Conservation (phyloP, 768 basidiomycete species). For the Amylocystis lapponica region DNA sequence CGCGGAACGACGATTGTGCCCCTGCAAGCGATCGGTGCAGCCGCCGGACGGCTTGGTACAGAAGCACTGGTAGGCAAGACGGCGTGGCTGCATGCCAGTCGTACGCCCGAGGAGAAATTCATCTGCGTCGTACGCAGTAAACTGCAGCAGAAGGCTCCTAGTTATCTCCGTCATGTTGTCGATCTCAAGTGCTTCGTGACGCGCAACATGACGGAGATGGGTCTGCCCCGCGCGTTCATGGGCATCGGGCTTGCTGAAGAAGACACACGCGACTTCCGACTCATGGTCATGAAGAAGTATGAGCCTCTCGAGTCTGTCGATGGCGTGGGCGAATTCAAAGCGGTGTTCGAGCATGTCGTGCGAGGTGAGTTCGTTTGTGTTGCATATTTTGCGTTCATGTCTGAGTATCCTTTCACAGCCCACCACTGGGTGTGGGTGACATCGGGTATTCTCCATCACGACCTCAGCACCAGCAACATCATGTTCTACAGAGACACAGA, state of each 20-base stretch:
- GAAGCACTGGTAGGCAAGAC: slow-evolving; percentile 5
- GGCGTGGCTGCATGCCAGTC: slow-evolving; percentile 1
- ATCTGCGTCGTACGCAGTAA: background rate
- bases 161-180: background rate
- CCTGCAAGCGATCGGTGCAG: background rate
- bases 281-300: slow-evolving; percentile 1
- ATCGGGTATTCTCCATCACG: slow-evolving; percentile 10
- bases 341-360: slow-evolving; percentile 1
- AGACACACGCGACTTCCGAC: background rate
- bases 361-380: background rate
- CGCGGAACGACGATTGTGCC: background rate
- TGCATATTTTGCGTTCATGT: background rate
- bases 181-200: slow-evolving; percentile 1
- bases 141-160: background rate
- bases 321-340: background rate
- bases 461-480: slow-evolving; percentile 14
- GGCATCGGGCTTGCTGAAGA: background rate
- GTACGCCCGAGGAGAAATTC: background rate
- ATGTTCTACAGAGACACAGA: too few relatives aligned
- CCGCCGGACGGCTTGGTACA: background rate
- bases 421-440: slow-evolving; percentile 9
- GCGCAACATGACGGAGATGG: slow-evolving; percentile 1
- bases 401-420: slow-evolving; percentile 2
- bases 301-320: background rate
- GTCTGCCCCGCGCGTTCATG: background rate